Conservation (phyloP, 2,329 filamentous ascomycete genomes). For the Coniochaeta sp. region DNA sequence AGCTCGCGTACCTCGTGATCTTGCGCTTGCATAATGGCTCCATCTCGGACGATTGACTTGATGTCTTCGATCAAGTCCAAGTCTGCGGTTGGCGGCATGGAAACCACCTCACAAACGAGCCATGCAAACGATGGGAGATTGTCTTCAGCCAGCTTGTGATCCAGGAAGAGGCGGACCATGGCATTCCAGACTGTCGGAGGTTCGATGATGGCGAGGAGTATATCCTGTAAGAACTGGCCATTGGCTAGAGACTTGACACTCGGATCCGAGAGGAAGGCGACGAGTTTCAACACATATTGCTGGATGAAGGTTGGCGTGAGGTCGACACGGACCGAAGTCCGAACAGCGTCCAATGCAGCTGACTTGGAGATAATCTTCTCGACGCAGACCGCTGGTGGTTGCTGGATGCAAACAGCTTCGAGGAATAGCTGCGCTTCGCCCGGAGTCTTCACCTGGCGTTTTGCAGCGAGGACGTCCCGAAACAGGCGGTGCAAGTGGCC, state of each 20-base stretch:
- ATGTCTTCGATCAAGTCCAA: constrained; percentile 16
- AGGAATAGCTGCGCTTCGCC: constrained; percentile 22
- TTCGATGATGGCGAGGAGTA: constrained; percentile 39
- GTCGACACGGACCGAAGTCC: constrained; percentile 16
- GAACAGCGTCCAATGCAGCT: constrained; percentile 17
- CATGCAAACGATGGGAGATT: constrained; percentile 35
- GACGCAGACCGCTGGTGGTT: constrained; percentile 14
- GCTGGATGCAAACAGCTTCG: constrained; percentile 16
- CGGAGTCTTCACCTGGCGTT: constrained; percentile 12
- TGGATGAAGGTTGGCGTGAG: constrained; percentile 22
- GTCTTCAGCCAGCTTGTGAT: constrained; percentile 21
- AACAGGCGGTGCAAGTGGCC: constrained; percentile 15
- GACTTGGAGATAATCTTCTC: constrained; percentile 20
- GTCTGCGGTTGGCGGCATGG: constrained; percentile 18
- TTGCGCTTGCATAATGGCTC: constrained; percentile 18
- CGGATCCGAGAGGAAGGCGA: constrained; percentile 32
- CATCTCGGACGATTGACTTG: constrained; percentile 12
- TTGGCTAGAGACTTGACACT: constrained; percentile 39
- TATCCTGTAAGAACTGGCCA: constrained; percentile 39
- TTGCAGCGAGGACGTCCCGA: constrained; percentile 15
- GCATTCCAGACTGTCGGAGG: constrained; percentile 50
- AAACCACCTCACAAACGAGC: constrained; percentile 41
- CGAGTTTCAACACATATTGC: constrained; percentile 23
- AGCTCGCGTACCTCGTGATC: constrained; percentile 18
- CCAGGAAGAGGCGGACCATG: constrained; percentile 25